Evolutionary conservation across 2,329 filamentous ascomycete species (phyloP).

Genomic region (Penicillium sp.): DNA sequence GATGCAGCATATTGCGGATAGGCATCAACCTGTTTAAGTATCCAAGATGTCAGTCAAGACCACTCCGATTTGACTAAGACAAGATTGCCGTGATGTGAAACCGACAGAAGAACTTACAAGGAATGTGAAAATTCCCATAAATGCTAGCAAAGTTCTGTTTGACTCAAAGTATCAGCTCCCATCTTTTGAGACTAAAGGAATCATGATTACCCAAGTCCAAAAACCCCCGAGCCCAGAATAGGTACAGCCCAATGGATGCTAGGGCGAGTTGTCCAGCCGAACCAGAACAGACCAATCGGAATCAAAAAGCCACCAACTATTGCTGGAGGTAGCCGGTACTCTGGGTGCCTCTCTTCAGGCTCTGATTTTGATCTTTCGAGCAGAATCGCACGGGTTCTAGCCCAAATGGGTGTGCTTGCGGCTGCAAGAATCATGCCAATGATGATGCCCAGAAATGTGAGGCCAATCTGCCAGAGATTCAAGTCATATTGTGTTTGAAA

Average conservation of each 20-base stretch:
- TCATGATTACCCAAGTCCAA: neutral
- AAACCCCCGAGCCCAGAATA: neutral
- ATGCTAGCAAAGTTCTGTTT: neutral
- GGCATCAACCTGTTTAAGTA: conserved; percentile 45
- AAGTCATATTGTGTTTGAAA: conserved; percentile 73
- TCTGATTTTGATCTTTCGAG: neutral
- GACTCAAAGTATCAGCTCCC: neutral
- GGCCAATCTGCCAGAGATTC: conserved; percentile 71
- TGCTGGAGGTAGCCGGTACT: conserved; percentile 60
- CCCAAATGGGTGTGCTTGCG: conserved; percentile 39
- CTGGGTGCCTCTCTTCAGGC: neutral
- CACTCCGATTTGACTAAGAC: neutral
- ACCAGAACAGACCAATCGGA: conserved; percentile 66
- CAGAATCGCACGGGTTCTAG: conserved; percentile 1
- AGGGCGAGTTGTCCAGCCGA: conserved; percentile 64
- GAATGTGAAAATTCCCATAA: conserved; percentile 30
- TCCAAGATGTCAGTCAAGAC: conserved; percentile 35
- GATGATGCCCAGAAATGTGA: conserved; percentile 63
- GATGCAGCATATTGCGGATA: conserved; percentile 71
- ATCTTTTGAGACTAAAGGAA: neutral
- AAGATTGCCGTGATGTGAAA: too few species aligned
- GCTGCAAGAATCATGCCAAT: conserved; percentile 42
- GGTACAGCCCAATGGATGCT: conserved; percentile 58
- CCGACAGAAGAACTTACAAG: conserved; percentile 59
- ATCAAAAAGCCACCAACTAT: conserved; percentile 60